Base-by-base conservation (phyloP, 176 grass and related monocot genomes). In the Oryza punctata region DNA sequence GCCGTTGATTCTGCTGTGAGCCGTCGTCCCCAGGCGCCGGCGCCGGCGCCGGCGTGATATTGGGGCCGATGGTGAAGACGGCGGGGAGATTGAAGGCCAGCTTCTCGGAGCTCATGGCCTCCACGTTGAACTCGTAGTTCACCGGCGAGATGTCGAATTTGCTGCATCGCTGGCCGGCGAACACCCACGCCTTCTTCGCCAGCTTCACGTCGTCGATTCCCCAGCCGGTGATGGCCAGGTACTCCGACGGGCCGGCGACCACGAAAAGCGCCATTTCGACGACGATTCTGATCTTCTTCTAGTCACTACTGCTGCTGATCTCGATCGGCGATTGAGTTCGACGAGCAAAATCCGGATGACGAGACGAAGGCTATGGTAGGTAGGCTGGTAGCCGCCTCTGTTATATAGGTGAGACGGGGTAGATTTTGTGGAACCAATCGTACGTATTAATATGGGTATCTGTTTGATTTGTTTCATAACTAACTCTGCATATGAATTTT, bases 101-200 rank as follows among this genome's bases (percentile, higher is more conserved):
- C 87, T 98, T 95, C 84, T 98, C 92, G 27, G 88, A 68, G 87
- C 92, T 98, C 95, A 94, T 98, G 16, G 95, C 95, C 81, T 93
- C 85, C 66, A 94, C 95, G 90, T 98, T 88, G 84, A 35, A 91
- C 68, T 71, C 76, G 65, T 60, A 60, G 21, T 93, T 97, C 3
- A 93, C 94, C 0, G 93, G 93, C 19, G 88, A 87, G 60, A 92
- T 88, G 72, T 96, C 90, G 79, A 95, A 95, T 6, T 29, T 44
- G 26, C 67, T 88, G 88, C 83, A 96, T 1, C 16, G 47, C 26
- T 96, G 93, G 86, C 90, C 7, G 80, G 76, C 0, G 65, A 1
- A 54, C 28, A 96, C 40, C 85, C 86, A 89, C 0, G 90, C 90
- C 80, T 96, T 96, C 83, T 96, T 96, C 25, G 83, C 90, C 0